Base-by-base conservation (phyloP, 192 early-diverging fungal species). In the Backusella psychrophila region DNA sequence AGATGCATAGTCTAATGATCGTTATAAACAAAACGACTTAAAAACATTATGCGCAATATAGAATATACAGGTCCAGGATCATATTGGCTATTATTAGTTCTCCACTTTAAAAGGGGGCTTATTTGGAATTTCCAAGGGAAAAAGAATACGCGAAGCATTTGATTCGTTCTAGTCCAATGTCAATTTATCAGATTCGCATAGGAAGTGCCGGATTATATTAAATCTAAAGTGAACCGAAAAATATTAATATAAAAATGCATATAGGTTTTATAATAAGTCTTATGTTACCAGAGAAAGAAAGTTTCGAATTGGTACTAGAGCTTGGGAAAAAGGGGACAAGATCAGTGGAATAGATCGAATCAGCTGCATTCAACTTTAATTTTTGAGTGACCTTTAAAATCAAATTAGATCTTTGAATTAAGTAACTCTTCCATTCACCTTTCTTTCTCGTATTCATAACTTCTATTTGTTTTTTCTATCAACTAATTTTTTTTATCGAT, bases 281-380 rank as follows among this genome's bases (percentile, higher is more conserved):
- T 1, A 12, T 63, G 8, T 23, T 26, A n/a, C 26, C 26, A 63
- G 26, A 63, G 21, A 63, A 29, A 29, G 26, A 23, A 59, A 12
- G 26, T 14, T 29, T 8, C 12, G 56, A 29, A 63, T 23, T 8
- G 3, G 9, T 63, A 26, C 12, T 29, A 63, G 17, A 63, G 56
- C 56, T 63, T 63, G 56, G 56, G 56, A 63, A 63, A 63, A 63
- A 63, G 56, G 56, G 56, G 56, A 49, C 46, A 23, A 63, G 56
- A 59, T 63, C 56, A 63, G 56, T 63, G 56, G 23, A 29, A 63
- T 63, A 23, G 68, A 23, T 69, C 68, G 36, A 69, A 69, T 69
- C 68, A 69, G 68, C 68, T 69, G 68, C 35, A 69, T 36, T 23
- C 35, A 69, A 69, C 68, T 38, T 69, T 69, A 69, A 39, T 69